Conservation (phyloP, 2,329 filamentous ascomycete genomes). For the Sarocladium brachiariae region DNA sequence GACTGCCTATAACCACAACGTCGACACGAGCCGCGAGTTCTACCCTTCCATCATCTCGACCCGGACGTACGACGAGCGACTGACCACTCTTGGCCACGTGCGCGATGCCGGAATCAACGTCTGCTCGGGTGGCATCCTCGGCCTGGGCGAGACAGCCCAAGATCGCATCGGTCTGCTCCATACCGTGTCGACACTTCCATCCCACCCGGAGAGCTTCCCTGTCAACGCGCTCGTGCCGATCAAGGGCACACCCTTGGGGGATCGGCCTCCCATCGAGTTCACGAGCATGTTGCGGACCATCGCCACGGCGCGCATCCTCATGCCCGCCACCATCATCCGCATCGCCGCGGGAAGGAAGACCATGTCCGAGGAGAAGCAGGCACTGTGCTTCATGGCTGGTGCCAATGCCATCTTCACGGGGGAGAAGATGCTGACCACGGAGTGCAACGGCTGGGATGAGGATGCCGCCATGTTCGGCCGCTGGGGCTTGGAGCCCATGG, state of each 20-base stretch:
- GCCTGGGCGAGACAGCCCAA: conserved; percentile 69
- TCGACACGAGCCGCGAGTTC: conserved; percentile 84
- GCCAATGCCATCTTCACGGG: conserved; percentile 94
- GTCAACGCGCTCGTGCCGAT: conserved; percentile 90
- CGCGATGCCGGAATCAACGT: conserved; percentile 83
- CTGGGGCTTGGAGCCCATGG: conserved; percentile 79
- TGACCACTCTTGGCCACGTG: conserved; percentile 72
- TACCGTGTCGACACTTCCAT: conserved; percentile 72
- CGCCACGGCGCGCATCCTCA: conserved; percentile 73
- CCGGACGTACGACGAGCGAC: conserved; percentile 77
- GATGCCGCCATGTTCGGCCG: conserved; percentile 76
- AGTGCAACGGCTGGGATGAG: conserved; percentile 86
- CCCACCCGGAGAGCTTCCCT: conserved; percentile 84
- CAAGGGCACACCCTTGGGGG: conserved; percentile 78
- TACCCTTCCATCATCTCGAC: conserved; percentile 85
- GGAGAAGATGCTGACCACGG: conserved; percentile 92
- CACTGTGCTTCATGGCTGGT: conserved; percentile 81
- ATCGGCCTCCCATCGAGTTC: conserved; percentile 66
- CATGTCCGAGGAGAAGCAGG: conserved; percentile 83
- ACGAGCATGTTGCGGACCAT: conserved; percentile 75
- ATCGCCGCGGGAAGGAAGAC: conserved; percentile 79
- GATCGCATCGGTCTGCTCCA: conserved; percentile 80
- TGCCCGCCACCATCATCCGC: conserved; percentile 80
- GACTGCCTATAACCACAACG: conserved; percentile 91
- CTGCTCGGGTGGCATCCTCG: conserved; percentile 83